A percentile compares a stretch with the other conserved stretches of the same genome.
These are phyloP conservation scores for Pythium biforme DNA, from an alignment of 352 stramenopile genomes.

Conservation along the genomic window DNA sequence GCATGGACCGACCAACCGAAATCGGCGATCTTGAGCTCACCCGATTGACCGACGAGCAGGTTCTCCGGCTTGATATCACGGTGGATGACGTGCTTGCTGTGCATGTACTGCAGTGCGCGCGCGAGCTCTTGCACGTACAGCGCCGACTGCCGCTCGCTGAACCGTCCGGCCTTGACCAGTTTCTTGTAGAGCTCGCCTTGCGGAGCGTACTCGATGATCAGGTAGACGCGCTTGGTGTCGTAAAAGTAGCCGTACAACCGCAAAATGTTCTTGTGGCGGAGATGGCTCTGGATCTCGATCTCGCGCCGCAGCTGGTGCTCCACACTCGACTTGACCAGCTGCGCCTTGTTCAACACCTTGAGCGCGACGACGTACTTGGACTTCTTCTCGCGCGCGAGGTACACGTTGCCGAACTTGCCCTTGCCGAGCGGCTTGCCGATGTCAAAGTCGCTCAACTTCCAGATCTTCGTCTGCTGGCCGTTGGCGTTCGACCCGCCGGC, in stretches of 20 bases:
- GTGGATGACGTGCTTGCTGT: slow-evolving; percentile 99
- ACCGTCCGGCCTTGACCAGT: slow-evolving; percentile 88
- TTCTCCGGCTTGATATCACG: slow-evolving; percentile 99
- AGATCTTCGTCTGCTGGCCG: slow-evolving; percentile 45
- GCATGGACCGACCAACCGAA: slow-evolving; percentile 99
- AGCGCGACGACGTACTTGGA: slow-evolving; percentile 99
- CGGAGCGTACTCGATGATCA: slow-evolving; percentile 99
- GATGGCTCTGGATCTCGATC: slow-evolving; percentile 99
- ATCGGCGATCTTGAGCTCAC: slow-evolving; percentile 99
- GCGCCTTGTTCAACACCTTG: slow-evolving; percentile 98
- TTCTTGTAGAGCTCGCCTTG: slow-evolving; percentile 99
- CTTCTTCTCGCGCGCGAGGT: slow-evolving; percentile 96
- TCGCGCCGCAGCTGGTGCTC: slow-evolving; percentile 98
- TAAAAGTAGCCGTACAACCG: slow-evolving; percentile 99
- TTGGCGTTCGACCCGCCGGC: neutral
- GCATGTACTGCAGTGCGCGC: slow-evolving; percentile 96
- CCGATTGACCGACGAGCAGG: slow-evolving; percentile 92
- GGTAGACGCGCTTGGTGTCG: slow-evolving; percentile 98
- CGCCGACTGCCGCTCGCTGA: slow-evolving; percentile 92
- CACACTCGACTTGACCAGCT: slow-evolving; percentile 96
- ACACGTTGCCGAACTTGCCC: slow-evolving; percentile 99
- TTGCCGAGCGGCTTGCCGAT: slow-evolving; percentile 98
- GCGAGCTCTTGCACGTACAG: slow-evolving; percentile 96
- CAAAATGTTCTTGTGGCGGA: slow-evolving; percentile 97
- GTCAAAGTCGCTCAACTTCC: slow-evolving; percentile 98